Percentiles rank a stretch among this genome's conserved stretches.
Conservation (phyloP, 257 asterid species). For the Nicotiana knightiana region DNA sequence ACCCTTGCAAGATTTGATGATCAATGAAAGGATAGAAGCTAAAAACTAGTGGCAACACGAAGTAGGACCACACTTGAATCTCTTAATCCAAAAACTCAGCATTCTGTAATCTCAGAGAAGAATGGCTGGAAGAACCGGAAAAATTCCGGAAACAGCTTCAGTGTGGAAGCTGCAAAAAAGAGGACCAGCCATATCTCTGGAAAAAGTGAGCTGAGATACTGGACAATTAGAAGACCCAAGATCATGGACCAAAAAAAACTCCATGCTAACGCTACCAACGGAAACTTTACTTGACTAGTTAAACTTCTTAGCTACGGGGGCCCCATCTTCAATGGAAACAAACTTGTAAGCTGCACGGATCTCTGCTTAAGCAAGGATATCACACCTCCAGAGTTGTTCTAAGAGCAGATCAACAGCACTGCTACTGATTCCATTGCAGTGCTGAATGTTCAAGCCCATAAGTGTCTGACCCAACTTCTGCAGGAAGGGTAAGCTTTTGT, state of each 20-base stretch:
- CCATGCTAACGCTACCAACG: slow-evolving; percentile 24
- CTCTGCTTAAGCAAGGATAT: slow-evolving; percentile 49
- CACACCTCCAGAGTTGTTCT: slow-evolving; percentile 80
- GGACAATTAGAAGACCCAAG: slow-evolving; percentile 27
- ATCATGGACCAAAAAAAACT: slow-evolving; percentile 41
- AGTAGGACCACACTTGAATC: slow-evolving; percentile 15
- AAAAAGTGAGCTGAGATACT: slow-evolving; percentile 38
- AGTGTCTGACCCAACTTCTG: slow-evolving; percentile 43
- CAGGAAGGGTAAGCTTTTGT: slow-evolving; percentile 51
- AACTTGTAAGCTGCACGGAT: not conserved
- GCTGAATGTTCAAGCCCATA: slow-evolving; percentile 67
- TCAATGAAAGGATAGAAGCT: slow-evolving; percentile 30
- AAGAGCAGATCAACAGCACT: slow-evolving; percentile 37
- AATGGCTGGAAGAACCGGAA: slow-evolving; percentile 31
- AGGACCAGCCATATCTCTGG: slow-evolving; percentile 41
- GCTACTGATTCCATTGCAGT: slow-evolving; percentile 51
- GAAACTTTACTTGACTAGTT: slow-evolving; percentile 13
- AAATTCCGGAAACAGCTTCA: slow-evolving; percentile 54
- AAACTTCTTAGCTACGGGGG: slow-evolving; percentile 8
- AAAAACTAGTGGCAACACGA: slow-evolving; percentile 26
- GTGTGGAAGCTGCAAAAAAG: slow-evolving; percentile 46
- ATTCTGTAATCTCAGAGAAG: slow-evolving; percentile 32
- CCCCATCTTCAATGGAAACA: not conserved
- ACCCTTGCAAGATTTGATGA: not conserved
- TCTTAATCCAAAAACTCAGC: slow-evolving; percentile 30